Base-by-base conservation (phyloP, 257 asterid species). In the Cynanchum wilfordii region DNA sequence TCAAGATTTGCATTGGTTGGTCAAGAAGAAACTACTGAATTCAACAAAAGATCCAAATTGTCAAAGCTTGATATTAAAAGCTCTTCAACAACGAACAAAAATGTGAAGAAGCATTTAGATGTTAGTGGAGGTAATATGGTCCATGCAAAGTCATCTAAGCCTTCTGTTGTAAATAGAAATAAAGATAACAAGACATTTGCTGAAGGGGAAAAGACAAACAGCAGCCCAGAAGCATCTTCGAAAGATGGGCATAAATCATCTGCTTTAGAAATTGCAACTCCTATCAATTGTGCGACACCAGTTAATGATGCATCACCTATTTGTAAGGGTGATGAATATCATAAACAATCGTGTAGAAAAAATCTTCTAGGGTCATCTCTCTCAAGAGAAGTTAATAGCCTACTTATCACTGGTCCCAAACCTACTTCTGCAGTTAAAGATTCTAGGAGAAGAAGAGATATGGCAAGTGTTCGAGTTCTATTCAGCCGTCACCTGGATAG, bases 271-370 rank as follows among this genome's bases (percentile, higher is more conserved):
- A 80, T 83, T 76, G 73, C 74, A 58, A 89, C 96, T 69, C 98
- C 97, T 81, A 76, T 77, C 73, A 73, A 79, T 79, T 82, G 83
- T 76, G 71, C 50, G 55, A 77, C 83, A 70, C 81, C 84, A n/a
- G 45, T 70, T 55, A 75, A 78, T 69, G 80, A 78, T 70, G 88
- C 56, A 63, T 92, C 99, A 66, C 99, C 99, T 11, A 84, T 95
- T 74, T 92, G 97, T 70, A 89, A 84, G 96, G 99, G 99, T 57
- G 98, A 88, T 83, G 99, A 91, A 82, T 94, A 94, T 85, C 84
- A 51, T 73, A 87, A 76, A 75, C 95, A 84, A 75, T 88, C 97
- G 51, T 84, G 97, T 81, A 75, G 90, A 79, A 89, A 75, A 83
- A 89, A 76, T 66, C 73, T 75, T 33, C 75, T 84, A 10, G 82